phyloP scores from a whole-genome alignment of 495 filamentous ascomycete species.

The Acidiella bohemica region DNA sequence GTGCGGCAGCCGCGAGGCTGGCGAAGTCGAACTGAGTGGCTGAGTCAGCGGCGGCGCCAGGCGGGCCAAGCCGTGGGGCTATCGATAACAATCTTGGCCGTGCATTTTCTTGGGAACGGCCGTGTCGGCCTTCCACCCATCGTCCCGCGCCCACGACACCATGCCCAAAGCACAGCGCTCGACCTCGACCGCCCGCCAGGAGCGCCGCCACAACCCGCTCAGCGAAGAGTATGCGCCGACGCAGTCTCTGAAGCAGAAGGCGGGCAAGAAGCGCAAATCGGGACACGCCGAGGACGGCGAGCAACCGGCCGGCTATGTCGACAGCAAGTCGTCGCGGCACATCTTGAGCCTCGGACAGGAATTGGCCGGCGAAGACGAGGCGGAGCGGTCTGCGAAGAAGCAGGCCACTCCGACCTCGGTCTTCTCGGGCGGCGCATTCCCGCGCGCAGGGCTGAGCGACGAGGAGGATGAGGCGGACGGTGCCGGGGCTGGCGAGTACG shows the following conservation, averaged over 20 bases:
- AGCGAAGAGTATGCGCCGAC: slow-evolving; percentile 30
- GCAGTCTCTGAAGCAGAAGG: slow-evolving; percentile 27
- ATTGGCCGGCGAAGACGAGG: slow-evolving; percentile 60
- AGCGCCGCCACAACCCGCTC: slow-evolving; percentile 29
- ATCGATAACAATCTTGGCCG: no score
- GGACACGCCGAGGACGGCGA: slow-evolving; percentile 37
- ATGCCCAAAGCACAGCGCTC: slow-evolving; percentile 13
- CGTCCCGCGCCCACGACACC: no score
- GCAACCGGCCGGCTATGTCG: slow-evolving; percentile 58
- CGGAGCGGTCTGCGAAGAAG: slow-evolving; percentile 32
- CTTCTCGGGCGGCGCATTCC: slow-evolving; percentile 49
- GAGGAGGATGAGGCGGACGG: slow-evolving; percentile 29
- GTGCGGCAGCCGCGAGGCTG: no score
- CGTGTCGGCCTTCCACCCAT: no score
- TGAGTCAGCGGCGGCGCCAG: no score
- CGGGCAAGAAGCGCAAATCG: slow-evolving; percentile 26
- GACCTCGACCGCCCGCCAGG: slow-evolving; percentile 5
- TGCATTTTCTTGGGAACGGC: no score
- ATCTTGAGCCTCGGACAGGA: slow-evolving; percentile 80
- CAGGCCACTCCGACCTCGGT: slow-evolving; percentile 38
- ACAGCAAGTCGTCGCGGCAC: slow-evolving; percentile 72
- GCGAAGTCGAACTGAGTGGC: no score
- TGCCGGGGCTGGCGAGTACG: slow-evolving; percentile 30
- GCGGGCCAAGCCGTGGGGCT: no score
- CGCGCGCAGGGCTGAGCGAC: slow-evolving; percentile 30